phyloP scores from a whole-genome alignment of 352 stramenopile species.

The Thalassiosira livingstoniorum region DNA sequence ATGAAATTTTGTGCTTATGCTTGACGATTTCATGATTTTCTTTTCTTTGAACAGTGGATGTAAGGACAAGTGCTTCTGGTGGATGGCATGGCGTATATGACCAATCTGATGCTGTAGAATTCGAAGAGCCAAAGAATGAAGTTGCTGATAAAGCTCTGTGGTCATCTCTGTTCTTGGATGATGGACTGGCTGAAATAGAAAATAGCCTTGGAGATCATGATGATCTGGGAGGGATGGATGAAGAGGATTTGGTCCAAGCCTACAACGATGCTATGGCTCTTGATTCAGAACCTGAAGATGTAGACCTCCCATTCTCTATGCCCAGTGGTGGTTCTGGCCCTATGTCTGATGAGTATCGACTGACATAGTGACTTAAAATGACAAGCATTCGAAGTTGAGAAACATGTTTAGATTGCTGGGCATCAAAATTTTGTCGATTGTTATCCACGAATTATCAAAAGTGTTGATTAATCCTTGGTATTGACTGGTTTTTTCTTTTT shows the following conservation, averaged over 20 bases:
- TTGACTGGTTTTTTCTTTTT: too few relatives aligned
- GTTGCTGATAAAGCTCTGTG: too few relatives aligned
- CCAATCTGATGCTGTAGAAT: conserved; percentile 50
- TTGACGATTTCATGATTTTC: not conserved
- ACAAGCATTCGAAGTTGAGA: too few relatives aligned
- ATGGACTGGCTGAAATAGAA: conserved; percentile 61
- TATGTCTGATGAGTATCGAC: too few relatives aligned
- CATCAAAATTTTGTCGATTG: too few relatives aligned
- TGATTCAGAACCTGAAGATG: conserved; percentile 60
- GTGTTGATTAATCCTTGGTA: too few relatives aligned
- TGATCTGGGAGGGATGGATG: conserved; percentile 38
- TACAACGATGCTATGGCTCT: conserved; percentile 63
- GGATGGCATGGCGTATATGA: conserved; percentile 61
- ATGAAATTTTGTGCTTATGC: too few relatives aligned
- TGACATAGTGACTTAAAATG: too few relatives aligned
- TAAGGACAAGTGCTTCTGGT: conserved; percentile 53
- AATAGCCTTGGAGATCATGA: conserved; percentile 22
- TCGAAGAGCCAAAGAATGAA: conserved; percentile 26
- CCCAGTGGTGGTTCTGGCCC: conserved; percentile 37
- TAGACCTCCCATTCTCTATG: conserved; percentile 50
- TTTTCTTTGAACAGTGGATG: conserved; percentile 40
- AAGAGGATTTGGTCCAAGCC: conserved; percentile 60
- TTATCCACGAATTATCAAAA: too few relatives aligned
- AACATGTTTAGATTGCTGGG: too few relatives aligned
- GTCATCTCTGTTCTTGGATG: conserved; percentile 65